Evolutionary conservation across 768 basidiomycete genomes (phyloP).

Genomic region (Leccinum fibrillosum): DNA sequence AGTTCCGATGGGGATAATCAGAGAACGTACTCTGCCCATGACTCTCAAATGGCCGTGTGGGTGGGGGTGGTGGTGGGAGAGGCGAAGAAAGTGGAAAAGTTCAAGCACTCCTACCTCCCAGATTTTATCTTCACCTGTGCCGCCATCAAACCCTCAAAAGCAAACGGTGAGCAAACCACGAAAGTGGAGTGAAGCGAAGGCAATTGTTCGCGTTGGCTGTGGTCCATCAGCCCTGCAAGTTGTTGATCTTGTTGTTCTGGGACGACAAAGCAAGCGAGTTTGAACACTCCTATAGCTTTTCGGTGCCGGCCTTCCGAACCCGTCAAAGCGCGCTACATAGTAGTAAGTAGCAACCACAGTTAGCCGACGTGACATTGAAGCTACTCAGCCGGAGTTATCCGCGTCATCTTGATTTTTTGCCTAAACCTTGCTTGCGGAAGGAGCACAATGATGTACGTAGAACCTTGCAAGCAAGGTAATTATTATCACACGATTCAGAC

Average conservation of each 20-base stretch:
- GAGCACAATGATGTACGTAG: too few relatives aligned
- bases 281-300: too few relatives aligned
- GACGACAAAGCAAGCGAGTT: too few relatives aligned
- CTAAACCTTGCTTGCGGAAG: too few relatives aligned
- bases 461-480: too few relatives aligned
- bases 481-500: too few relatives aligned
- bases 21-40: neutral
- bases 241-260: neutral
- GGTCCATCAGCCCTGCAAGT: neutral
- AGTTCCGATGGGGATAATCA: neutral
- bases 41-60: neutral
- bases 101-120: neutral
- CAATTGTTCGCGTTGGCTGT: neutral
- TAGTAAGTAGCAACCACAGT: too few relatives aligned
- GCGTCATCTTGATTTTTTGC: too few relatives aligned
- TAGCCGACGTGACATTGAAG: too few relatives aligned
- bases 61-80: neutral
- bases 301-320: too few relatives aligned
- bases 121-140: neutral
- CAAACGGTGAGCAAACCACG: neutral
- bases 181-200: neutral
- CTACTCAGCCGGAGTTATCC: too few relatives aligned
- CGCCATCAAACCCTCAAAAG: neutral
- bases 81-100: neutral
- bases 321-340: too few relatives aligned